Conservation (phyloP, 805 yeast species). For the Wickerhamiella azymoides region DNA sequence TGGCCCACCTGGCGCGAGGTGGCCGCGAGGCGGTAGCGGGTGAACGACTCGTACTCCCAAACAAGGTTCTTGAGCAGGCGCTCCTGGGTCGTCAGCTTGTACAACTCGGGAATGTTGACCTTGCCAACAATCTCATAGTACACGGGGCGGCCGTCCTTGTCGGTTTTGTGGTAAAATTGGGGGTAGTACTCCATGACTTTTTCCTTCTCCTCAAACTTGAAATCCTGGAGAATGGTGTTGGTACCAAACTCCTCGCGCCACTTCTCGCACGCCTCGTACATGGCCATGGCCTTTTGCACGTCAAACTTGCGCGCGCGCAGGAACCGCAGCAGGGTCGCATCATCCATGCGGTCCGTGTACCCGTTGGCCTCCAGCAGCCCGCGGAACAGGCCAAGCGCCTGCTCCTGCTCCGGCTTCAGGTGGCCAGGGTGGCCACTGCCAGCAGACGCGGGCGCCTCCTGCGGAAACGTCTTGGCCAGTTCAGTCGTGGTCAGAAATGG, state of each 20-base stretch:
- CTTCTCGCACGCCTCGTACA: slow-evolving; percentile 76
- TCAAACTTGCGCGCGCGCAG: slow-evolving; percentile 93
- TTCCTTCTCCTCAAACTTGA: slow-evolving; percentile 87
- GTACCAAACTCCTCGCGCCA: slow-evolving; percentile 87
- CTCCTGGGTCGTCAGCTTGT: slow-evolving; percentile 86
- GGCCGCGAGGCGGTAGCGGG: slow-evolving; percentile 76
- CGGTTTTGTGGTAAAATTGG: slow-evolving; percentile 94
- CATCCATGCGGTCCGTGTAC: slow-evolving; percentile 68
- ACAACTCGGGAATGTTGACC: slow-evolving; percentile 81
- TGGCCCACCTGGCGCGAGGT: slow-evolving; percentile 70
- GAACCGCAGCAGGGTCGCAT: slow-evolving; percentile 68
- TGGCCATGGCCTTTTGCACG: slow-evolving; percentile 56
- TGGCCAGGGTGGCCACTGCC: slow-evolving; percentile 74
- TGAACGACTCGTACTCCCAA: slow-evolving; percentile 94
- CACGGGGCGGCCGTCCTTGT: slow-evolving; percentile 92
- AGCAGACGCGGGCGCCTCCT: slow-evolving; percentile 44
- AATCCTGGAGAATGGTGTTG: slow-evolving; percentile 73
- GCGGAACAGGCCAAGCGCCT: slow-evolving; percentile 44
- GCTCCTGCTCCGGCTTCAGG: slow-evolving; percentile 54
- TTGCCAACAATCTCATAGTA: slow-evolving; percentile 88
- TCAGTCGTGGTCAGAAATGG: slow-evolving; percentile 5
- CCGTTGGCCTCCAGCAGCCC: slow-evolving; percentile 47
- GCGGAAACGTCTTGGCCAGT: slow-evolving; percentile 32
- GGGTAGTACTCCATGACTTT: slow-evolving; percentile 82
- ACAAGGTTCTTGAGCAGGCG: slow-evolving; percentile 92